Evolutionary conservation across 1,284 basidiomycete genomes (phyloP).

Genomic region (Tausonia pullulans): DNA sequence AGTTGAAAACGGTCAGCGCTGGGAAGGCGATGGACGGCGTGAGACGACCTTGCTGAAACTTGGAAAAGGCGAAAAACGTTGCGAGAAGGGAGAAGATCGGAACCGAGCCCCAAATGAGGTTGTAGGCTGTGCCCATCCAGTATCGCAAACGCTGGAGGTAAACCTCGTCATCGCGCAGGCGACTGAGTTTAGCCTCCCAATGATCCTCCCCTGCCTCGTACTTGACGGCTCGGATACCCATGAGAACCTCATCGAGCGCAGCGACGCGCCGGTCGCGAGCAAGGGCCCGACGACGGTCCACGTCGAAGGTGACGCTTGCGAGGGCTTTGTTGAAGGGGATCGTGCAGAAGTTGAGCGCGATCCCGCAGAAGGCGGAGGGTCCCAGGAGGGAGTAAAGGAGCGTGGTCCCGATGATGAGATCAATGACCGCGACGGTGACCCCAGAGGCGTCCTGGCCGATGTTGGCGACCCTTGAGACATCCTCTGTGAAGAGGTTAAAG

Average conservation of each 20-base stretch:
- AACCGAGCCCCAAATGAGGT: slow-evolving; percentile 25
- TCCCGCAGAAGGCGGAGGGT: slow-evolving; percentile 1
- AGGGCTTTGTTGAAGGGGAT: slow-evolving; percentile 13
- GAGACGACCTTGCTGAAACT: slow-evolving; percentile 25
- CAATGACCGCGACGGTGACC: slow-evolving; percentile 9
- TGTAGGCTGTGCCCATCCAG: slow-evolving; percentile 33
- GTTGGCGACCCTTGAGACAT: slow-evolving; percentile 4
- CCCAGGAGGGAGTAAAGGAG: slow-evolving; percentile 11
- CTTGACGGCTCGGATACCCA: slow-evolving; percentile 11
- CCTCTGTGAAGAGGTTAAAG: slow-evolving; percentile 10
- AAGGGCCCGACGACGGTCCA: not conserved
- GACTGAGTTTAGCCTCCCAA: slow-evolving; percentile 8
- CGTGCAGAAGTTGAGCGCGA: slow-evolving; percentile 4
- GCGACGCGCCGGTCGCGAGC: slow-evolving; percentile 7
- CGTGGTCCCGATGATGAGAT: slow-evolving; percentile 12
- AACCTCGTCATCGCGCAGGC: slow-evolving; percentile 4
- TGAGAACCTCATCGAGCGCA: slow-evolving; percentile 12
- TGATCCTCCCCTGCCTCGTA: slow-evolving; percentile 9
- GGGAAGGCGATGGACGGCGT: slow-evolving; percentile 33
- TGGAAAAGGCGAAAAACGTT: slow-evolving; percentile 32
- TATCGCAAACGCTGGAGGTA: slow-evolving; percentile 34
- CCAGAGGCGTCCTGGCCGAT: not conserved
- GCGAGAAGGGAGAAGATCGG: slow-evolving; percentile 14
- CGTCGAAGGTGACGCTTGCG: slow-evolving; percentile 9
- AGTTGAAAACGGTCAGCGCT: slow-evolving; percentile 26